Percentiles rank a stretch among this genome's conserved stretches.
Conservation (phyloP, 805 yeast species). For the Zygotorulaspora florentina region DNA sequence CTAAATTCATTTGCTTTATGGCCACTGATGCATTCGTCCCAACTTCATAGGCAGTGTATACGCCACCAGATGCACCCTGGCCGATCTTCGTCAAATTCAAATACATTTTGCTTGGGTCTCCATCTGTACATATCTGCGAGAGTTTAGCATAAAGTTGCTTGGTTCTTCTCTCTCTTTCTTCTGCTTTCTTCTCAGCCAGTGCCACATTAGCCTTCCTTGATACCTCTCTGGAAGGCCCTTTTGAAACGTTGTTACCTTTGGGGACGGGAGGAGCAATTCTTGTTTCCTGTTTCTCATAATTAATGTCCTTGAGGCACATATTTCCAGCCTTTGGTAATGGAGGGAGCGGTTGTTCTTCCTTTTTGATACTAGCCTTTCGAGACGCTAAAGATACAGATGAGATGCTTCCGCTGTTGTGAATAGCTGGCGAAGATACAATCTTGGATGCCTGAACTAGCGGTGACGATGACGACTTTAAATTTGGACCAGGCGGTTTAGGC, state of each 20-base stretch:
- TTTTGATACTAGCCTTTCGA: conserved; percentile 17
- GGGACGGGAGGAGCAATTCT: conserved; percentile 33
- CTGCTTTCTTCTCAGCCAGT: conserved; percentile 68
- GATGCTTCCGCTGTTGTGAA: conserved; percentile 6
- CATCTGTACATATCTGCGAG: conserved; percentile 71
- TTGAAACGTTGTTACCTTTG: conserved; percentile 33
- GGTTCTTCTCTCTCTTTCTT: conserved; percentile 69
- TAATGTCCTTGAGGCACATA: not conserved
- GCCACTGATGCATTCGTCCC: conserved; percentile 67
- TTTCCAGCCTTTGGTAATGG: conserved; percentile 17
- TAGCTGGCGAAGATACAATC: conserved; percentile 4
- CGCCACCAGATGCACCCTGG: conserved; percentile 98
- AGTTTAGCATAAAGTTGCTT: conserved; percentile 68
- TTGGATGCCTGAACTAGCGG: conserved; percentile 5
- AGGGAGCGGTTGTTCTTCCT: conserved; percentile 28
- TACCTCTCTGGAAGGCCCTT: conserved; percentile 14
- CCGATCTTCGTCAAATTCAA: conserved; percentile 78
- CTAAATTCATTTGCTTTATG: conserved; percentile 92
- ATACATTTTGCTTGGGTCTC: conserved; percentile 75
- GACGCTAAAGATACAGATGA: conserved; percentile 11
- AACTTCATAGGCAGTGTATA: conserved; percentile 75
- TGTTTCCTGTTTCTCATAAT: conserved; percentile 4
- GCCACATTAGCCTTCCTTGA: conserved; percentile 29
- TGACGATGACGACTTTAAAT: conserved; percentile 1
- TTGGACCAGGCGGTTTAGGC: conserved; percentile 50